phyloP scores from a whole-genome alignment of 73 alveolate genomes.

The Paramecium tetraurelia region DNA sequence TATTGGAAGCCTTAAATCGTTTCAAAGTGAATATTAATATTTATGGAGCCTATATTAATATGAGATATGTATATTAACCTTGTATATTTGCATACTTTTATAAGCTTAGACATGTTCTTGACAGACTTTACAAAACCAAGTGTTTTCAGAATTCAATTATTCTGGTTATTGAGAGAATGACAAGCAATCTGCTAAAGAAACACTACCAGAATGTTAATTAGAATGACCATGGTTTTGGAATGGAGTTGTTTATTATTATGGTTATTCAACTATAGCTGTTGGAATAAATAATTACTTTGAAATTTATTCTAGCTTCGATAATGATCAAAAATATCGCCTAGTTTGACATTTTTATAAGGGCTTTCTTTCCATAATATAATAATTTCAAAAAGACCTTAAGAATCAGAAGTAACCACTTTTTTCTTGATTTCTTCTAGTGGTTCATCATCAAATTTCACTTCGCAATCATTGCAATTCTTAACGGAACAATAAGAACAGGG shows the following conservation, averaged over 20 bases:
- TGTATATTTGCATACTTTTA: constrained; percentile 62
- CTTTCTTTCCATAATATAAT: not conserved
- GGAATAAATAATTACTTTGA: not conserved
- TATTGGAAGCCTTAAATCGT: constrained; percentile 76
- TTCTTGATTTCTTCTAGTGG: not conserved
- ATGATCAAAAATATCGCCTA: constrained; percentile 34
- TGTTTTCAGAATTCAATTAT: constrained; percentile 74
- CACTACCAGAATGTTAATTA: not conserved
- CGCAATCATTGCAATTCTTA: constrained; percentile 15
- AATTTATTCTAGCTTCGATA: not conserved
- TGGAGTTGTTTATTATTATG: not conserved
- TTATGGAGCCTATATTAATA: constrained; percentile 77
- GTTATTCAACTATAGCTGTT: not conserved
- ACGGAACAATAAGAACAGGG: not conserved
- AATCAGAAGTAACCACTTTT: not conserved
- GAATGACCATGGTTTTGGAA: not conserved
- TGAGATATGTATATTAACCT: not conserved
- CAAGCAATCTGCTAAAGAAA: constrained; percentile 20
- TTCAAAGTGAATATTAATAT: constrained; percentile 81
- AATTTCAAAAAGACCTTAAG: not conserved
- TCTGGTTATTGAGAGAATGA: constrained; percentile 69
- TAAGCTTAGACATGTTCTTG: constrained; percentile 79
- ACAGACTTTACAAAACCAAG: constrained; percentile 91
- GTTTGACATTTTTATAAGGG: not conserved
- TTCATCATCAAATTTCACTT: constrained; percentile 7